Base-by-base conservation (phyloP, 306 rosid species). In the Medicago lupulina region DNA sequence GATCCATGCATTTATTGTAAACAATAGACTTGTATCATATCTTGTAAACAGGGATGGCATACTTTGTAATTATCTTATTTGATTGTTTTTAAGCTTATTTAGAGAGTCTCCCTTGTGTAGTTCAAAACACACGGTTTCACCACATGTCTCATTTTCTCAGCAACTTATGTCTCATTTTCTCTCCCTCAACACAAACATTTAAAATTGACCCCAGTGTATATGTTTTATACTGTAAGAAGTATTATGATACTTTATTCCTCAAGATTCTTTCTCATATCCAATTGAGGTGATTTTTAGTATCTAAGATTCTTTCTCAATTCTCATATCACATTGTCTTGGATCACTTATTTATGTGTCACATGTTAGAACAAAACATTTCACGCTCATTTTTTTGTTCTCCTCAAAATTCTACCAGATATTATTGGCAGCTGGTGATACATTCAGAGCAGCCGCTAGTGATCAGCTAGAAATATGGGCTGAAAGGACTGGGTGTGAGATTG, bases 381-480 rank as follows among this genome's bases (percentile, higher is more conserved):
- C 58, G 68, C 49, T 14, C 67, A 55, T 36, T 46, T 71, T 71
- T 84, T 74, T 10, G 49, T 69, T 80, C 81, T 41, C 51, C 70
- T 76, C 49, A n/a, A 79, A 74, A 74, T 21, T 80, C 74, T 75
- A 36, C 60, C 83, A 92, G 99, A 90, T 95, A 79, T 66, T 95
- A 85, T 86, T 95, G 92, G 99, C 97, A 34, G 99, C 97, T 51
- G 99, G 99, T 50, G 99, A 95, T 86, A 95, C 99, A 28, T 95
- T 92, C 83, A 88, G 99, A 89, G 97, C 99, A 80, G 99, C 99
- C 76, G 97, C 99, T 28, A 83, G 97, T 77, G 99, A 95, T 74
- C 97, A 95, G 87, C 88, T 95, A 44, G 99, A 95, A 87, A 92
- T 95, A 80, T 95, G 99, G 99, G 99, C 99, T 14, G 97, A 89